Percentiles rank a stretch among this genome's conserved stretches.
phyloP scores from a whole-genome alignment of 2,329 filamentous ascomycete genomes.

The Fonsecaea erecta region DNA sequence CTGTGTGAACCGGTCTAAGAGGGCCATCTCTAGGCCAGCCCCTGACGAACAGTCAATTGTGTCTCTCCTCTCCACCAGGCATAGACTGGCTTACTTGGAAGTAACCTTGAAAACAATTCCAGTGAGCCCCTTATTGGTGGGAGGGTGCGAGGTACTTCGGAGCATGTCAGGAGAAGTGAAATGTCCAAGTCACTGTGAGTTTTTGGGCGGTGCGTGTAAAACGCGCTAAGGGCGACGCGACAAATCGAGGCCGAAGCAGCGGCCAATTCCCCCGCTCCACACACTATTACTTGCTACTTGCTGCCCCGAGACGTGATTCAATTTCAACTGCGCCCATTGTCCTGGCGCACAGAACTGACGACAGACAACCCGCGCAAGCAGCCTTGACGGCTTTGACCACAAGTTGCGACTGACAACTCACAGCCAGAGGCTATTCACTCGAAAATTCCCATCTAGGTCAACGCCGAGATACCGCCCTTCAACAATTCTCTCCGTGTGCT shows the following conservation, averaged over 20 bases:
- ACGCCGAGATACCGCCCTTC: not conserved
- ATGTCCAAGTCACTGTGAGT: not conserved
- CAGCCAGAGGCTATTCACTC: not conserved
- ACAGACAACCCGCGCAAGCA: not conserved
- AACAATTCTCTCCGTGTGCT: not conserved
- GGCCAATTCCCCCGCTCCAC: constrained; percentile 8
- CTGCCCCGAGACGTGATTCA: not conserved
- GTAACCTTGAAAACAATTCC: not conserved
- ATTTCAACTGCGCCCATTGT: constrained; percentile 5
- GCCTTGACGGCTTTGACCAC: not conserved
- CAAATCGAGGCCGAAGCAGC: not conserved
- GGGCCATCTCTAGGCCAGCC: not conserved
- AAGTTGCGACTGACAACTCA: not conserved
- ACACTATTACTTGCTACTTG: not conserved
- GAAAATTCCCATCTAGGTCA: not conserved
- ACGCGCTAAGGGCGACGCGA: constrained; percentile 3
- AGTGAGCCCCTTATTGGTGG: not conserved
- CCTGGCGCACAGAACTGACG: not conserved
- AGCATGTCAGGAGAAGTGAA: not conserved
- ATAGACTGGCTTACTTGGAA: too few species aligned
- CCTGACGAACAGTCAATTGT: not conserved
- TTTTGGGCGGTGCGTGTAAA: not conserved
- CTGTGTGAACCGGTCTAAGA: not conserved
- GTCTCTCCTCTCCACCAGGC: not conserved
- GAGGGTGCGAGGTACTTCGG: not conserved